Percentiles rank a stretch among this genome's conserved stretches.
phyloP scores from a whole-genome alignment of 2,329 filamentous ascomycete genomes.

The Alternaria hordeiaustralica region DNA sequence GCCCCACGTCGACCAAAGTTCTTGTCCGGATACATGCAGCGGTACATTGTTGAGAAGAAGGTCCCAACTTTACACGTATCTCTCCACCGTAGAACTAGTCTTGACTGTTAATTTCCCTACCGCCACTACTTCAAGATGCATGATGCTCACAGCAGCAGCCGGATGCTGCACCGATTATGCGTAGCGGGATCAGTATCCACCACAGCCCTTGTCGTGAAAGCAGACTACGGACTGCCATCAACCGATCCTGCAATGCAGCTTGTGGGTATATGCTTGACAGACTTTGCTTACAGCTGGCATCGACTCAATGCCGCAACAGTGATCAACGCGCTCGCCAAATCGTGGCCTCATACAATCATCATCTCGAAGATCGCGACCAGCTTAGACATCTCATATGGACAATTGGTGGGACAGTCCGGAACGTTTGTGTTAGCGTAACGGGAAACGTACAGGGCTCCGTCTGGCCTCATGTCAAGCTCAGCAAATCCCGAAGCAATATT shows the following conservation, averaged over 20 bases:
- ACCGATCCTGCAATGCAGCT: neutral
- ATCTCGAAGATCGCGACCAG: neutral
- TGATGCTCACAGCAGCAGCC: neutral
- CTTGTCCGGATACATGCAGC: neutral
- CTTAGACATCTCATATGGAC: neutral
- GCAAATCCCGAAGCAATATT: neutral
- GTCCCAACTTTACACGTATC: neutral
- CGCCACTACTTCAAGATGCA: neutral
- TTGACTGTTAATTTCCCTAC: neutral
- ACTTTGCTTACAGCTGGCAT: neutral
- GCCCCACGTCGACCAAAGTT: slow-evolving; percentile 1
- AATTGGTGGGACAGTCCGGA: neutral
- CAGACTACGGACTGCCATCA: neutral
- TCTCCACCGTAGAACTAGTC: neutral
- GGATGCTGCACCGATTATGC: neutral
- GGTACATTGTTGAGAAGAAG: neutral
- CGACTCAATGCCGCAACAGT: neutral
- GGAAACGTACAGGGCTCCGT: neutral
- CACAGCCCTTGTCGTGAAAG: neutral
- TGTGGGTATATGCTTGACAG: neutral
- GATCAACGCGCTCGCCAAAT: neutral
- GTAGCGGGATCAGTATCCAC: neutral
- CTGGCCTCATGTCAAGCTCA: neutral
- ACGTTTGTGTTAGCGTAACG: slow-evolving; percentile 1
- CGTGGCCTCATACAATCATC: neutral